Conservation (phyloP, 2,329 filamentous ascomycete genomes). For the Epichloe brachyelytri region DNA sequence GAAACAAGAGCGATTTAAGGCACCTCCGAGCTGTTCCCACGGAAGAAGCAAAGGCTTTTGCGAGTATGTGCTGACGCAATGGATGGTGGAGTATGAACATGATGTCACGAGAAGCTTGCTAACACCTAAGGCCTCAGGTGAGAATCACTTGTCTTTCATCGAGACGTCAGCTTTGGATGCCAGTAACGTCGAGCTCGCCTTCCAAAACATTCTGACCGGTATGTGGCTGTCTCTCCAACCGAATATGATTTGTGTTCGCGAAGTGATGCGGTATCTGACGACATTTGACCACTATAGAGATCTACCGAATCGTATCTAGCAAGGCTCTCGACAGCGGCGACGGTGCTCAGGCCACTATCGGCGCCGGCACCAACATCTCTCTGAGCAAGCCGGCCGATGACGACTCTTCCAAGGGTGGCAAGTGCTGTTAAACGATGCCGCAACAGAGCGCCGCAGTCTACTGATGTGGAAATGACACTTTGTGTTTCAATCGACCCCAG, state of each 20-base stretch:
- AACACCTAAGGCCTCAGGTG: constrained; percentile 44
- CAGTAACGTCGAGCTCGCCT: constrained; percentile 97
- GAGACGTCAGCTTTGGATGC: constrained; percentile 97
- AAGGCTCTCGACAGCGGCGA: constrained; percentile 92
- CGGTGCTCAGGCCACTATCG: constrained; percentile 64
- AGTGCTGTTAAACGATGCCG: constrained; percentile 55
- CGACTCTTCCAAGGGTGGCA: constrained; percentile 59
- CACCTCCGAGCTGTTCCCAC: constrained; percentile 94
- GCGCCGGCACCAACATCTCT: constrained; percentile 69
- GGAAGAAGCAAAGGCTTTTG: constrained; percentile 95
- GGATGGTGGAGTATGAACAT: background rate
- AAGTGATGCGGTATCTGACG: background rate
- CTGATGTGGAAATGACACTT: constrained; percentile 12
- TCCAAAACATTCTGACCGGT: constrained; percentile 99
- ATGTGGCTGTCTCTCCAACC: constrained; percentile 20
- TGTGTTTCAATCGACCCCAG: constrained; percentile 21
- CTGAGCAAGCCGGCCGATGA: constrained; percentile 77
- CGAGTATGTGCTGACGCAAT: constrained; percentile 46
- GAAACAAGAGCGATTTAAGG: constrained; percentile 99
- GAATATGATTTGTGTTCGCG: background rate
- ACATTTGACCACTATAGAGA: constrained; percentile 48
- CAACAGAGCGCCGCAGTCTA: constrained; percentile 4
- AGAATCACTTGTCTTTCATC: constrained; percentile 97
- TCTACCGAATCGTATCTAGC: constrained; percentile 97
- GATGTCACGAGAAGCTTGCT: background rate